Evolutionary conservation across 805 yeast species (phyloP).

Genomic region (Zygotorulaspora florentina): DNA sequence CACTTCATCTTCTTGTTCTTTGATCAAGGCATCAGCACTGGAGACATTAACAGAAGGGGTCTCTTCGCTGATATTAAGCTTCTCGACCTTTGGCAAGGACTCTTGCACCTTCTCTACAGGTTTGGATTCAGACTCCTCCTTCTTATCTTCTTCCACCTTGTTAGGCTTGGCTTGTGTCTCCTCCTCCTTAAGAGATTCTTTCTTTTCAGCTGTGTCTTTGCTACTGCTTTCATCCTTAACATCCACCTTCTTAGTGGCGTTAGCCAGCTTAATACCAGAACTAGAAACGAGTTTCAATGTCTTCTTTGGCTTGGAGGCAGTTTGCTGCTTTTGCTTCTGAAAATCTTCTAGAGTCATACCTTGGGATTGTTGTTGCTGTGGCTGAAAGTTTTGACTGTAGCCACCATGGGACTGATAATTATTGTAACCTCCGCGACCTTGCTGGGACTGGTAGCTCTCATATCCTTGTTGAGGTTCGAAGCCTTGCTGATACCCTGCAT

Average conservation of each 20-base stretch:
- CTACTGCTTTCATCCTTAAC: conserved; percentile 32
- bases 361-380: conserved; percentile 31
- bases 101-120: conserved; percentile 16
- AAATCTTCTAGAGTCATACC: conserved; percentile 81
- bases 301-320: conserved; percentile 56
- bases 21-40: conserved; percentile 50
- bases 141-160: conserved; percentile 17
- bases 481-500: conserved; percentile 28
- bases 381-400: conserved; percentile 14
- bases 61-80: conserved; percentile 30
- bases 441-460: conserved; percentile 23
- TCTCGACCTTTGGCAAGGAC: conserved; percentile 30
- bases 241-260: conserved; percentile 42
- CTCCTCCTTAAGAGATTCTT: conserved; percentile 14
- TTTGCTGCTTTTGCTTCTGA: conserved; percentile 53
- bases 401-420: conserved; percentile 28
- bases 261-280: conserved; percentile 60
- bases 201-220: conserved; percentile 27
- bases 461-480: conserved; percentile 8
- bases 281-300: conserved; percentile 63
- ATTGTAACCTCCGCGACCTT: conserved; percentile 9
- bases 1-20: conserved; percentile 73
- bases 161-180: conserved; percentile 19
- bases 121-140: conserved; percentile 12
- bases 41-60: conserved; percentile 17